A percentile compares a stretch with the other conserved stretches of the same genome.
These are phyloP conservation scores for Amoebophrya sp. DNA, from an alignment of 169 alveolate species.

Conservation along the genomic window DNA sequence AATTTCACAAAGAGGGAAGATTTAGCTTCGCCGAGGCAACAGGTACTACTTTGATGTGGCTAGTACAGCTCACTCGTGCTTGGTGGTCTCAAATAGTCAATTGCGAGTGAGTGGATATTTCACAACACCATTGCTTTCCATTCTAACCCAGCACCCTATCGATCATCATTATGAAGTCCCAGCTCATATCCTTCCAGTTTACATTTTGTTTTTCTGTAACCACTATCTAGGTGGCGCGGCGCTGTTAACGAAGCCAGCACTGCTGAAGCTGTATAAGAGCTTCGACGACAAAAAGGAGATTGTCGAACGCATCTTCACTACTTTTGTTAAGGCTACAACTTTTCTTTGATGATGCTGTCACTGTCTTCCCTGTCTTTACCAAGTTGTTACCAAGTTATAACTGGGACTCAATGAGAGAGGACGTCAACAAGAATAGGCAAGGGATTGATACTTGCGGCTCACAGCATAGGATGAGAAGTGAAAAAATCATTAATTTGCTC, in stretches of 20 bases:
- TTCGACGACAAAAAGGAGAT: not conserved
- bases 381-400: too few relatives aligned
- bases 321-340: too few relatives aligned
- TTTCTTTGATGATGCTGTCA: too few relatives aligned
- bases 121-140: not conserved
- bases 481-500: too few relatives aligned
- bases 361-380: too few relatives aligned
- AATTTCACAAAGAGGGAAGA: not conserved
- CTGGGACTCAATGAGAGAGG: too few relatives aligned
- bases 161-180: not conserved
- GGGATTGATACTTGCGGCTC: too few relatives aligned
- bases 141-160: not conserved
- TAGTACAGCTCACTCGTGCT: not conserved
- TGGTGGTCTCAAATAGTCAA: not conserved
- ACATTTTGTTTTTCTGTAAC: not conserved
- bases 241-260: not conserved
- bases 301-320: not conserved
- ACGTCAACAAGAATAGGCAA: too few relatives aligned
- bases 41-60: not conserved
- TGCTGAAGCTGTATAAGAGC: not conserved
- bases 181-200: too few relatives aligned
- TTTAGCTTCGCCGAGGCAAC: not conserved
- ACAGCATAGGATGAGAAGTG: not conserved
- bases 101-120: not conserved
- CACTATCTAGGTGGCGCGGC: not conserved